phyloP scores from a whole-genome alignment of 2,329 filamentous ascomycete species.

The Ceratocystis albifundus region DNA sequence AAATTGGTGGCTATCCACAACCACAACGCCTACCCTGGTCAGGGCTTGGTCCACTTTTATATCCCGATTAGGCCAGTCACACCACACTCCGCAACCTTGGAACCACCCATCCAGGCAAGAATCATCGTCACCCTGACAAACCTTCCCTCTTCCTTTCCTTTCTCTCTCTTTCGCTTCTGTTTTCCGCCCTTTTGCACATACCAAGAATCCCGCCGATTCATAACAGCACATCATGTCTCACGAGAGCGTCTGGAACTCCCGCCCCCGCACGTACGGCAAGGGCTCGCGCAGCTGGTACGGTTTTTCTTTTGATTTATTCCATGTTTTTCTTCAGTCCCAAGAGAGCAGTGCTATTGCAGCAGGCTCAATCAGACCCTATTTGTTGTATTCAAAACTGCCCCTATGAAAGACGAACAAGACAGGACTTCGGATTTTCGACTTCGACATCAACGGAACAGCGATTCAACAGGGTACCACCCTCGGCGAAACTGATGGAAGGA shows the following conservation, averaged over 20 bases:
- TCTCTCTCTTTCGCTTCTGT: conserved; percentile 17
- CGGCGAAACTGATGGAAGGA: too few species aligned
- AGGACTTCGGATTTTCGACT: too few species aligned
- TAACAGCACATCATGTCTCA: conserved; percentile 47
- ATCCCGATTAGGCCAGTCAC: conserved; percentile 20
- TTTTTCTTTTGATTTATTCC: conserved; percentile 9
- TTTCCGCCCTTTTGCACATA: conserved; percentile 23
- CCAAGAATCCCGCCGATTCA: conserved; percentile 25
- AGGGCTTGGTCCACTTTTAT: conserved; percentile 22
- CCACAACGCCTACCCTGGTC: conserved; percentile 10
- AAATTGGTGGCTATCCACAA: conserved; percentile 16
- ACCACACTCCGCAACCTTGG: conserved; percentile 15
- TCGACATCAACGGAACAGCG: too few species aligned
- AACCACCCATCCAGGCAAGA: neutral
- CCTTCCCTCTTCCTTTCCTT: conserved; percentile 23
- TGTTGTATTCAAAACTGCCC: too few species aligned
- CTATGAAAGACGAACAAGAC: too few species aligned
- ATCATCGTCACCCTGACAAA: conserved; percentile 19
- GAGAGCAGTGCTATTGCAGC: too few species aligned
- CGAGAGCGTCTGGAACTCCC: conserved; percentile 99
- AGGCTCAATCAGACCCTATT: too few species aligned
- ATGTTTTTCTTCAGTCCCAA: neutral
- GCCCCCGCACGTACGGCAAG: conserved; percentile 95
- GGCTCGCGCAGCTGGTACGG: conserved; percentile 84
- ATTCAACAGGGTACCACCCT: too few species aligned